phyloP scores from a whole-genome alignment of 805 yeast species.

The Candida pseudoglaebosa region DNA sequence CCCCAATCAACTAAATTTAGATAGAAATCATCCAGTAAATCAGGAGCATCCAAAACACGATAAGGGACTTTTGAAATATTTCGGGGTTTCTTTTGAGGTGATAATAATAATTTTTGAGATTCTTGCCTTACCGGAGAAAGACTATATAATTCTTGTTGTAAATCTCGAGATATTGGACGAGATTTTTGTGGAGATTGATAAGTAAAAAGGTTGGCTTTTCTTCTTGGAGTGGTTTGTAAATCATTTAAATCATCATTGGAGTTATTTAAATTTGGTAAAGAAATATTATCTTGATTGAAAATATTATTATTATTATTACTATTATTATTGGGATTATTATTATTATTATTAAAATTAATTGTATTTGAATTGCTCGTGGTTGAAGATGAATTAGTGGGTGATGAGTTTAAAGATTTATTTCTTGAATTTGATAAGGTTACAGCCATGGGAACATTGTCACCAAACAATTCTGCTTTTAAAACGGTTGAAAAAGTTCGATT shows the following conservation, averaged over 20 bases:
- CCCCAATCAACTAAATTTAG: slow-evolving; percentile 96
- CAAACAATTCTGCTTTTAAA: slow-evolving; percentile 85
- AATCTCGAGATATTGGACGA: slow-evolving; percentile 58
- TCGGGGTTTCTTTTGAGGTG: slow-evolving; percentile 79
- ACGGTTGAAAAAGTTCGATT: slow-evolving; percentile 83
- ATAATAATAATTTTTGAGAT: slow-evolving; percentile 69
- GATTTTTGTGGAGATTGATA: slow-evolving; percentile 66
- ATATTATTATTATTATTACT: neutral
- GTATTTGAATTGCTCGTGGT: neutral
- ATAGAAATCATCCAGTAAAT: slow-evolving; percentile 89
- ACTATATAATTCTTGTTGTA: slow-evolving; percentile 73
- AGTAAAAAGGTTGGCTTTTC: slow-evolving; percentile 60
- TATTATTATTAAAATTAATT: slow-evolving; percentile 4
- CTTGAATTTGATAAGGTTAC: slow-evolving; percentile 26
- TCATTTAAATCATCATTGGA: slow-evolving; percentile 9
- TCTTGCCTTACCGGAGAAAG: slow-evolving; percentile 87
- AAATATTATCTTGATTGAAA: slow-evolving; percentile 1
- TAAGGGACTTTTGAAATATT: slow-evolving; percentile 83
- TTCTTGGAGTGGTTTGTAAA: slow-evolving; percentile 35
- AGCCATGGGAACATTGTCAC: slow-evolving; percentile 67
- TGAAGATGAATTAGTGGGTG: slow-evolving; percentile 6
- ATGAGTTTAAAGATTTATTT: slow-evolving; percentile 20
- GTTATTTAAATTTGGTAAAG: slow-evolving; percentile 4
- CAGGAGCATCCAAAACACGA: slow-evolving; percentile 94
- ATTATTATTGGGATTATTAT: neutral